A percentile compares a stretch with the other conserved stretches of the same genome.
These are phyloP conservation scores for Trypanosomatidae sp. DNA, from an alignment of 208 protist genomes.

Conservation along the genomic window DNA sequence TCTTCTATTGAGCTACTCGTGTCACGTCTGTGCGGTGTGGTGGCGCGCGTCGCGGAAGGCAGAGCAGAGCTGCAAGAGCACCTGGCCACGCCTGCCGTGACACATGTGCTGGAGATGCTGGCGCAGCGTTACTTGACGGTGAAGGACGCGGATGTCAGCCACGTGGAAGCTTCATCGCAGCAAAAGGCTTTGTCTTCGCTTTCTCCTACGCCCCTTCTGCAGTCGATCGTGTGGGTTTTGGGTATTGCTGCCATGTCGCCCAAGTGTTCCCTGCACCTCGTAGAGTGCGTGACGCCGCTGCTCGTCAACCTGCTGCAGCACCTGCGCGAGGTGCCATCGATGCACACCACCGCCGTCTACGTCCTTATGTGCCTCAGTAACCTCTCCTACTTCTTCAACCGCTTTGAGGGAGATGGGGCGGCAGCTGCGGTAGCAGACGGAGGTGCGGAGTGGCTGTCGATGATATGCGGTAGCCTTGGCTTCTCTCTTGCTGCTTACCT, in stretches of 20 bases:
- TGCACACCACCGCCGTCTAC: constrained; percentile 60
- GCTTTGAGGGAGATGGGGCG: constrained; percentile 32
- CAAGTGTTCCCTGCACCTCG: constrained; percentile 44
- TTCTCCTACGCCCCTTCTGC: constrained; percentile 32
- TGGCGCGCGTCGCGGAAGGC: constrained; percentile 42
- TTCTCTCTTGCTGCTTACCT: constrained; percentile 59
- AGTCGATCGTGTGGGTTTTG: constrained; percentile 73
- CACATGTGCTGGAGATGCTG: constrained; percentile 14
- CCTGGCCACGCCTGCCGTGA: constrained; percentile 26
- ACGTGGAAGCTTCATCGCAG: background rate
- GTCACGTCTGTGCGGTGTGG: constrained; percentile 37
- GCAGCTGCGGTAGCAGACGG: background rate
- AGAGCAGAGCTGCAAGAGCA: constrained; percentile 28
- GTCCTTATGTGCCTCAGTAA: constrained; percentile 84
- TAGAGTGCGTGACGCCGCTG: constrained; percentile 33
- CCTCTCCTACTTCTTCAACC: constrained; percentile 74
- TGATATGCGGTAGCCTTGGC: constrained; percentile 50
- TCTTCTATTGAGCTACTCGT: constrained; percentile 41
- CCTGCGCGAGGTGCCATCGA: constrained; percentile 28
- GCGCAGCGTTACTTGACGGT: constrained; percentile 19
- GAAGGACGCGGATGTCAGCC: background rate
- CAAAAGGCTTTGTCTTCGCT: background rate
- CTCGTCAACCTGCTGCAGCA: constrained; percentile 51
- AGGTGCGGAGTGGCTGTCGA: constrained; percentile 17
- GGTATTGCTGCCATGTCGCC: constrained; percentile 60